A percentile compares a stretch with the other conserved stretches of the same genome.
These are phyloP conservation scores for Candida anutae DNA, from an alignment of 1,139 yeast species.

Conservation along the genomic window DNA sequence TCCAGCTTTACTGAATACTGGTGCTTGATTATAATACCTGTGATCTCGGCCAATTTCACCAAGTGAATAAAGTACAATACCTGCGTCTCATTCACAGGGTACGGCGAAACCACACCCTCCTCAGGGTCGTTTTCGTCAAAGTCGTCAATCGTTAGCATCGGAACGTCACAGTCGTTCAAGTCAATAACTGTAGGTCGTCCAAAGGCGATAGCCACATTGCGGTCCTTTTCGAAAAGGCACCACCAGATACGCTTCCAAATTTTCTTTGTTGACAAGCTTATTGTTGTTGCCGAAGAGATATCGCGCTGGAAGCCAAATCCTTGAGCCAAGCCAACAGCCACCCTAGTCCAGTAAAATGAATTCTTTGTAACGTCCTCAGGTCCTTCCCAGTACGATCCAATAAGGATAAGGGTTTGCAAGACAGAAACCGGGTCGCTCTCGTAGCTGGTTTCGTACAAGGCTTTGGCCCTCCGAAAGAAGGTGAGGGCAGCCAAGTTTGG, in stretches of 20 bases:
- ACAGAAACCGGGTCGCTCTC: constrained; percentile 65
- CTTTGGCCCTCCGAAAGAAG: constrained; percentile 71
- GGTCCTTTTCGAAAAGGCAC: constrained; percentile 67
- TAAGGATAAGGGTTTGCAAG: constrained; percentile 56
- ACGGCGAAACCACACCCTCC: constrained; percentile 31
- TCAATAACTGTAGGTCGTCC: constrained; percentile 69
- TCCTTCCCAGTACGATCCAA: constrained; percentile 72
- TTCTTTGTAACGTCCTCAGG: constrained; percentile 72
- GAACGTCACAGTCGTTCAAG: constrained; percentile 71
- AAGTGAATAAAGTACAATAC: constrained; percentile 55
- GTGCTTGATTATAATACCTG: constrained; percentile 63
- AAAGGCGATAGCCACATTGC: constrained; percentile 66
- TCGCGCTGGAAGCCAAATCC: constrained; percentile 73
- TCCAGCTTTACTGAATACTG: constrained; percentile 70
- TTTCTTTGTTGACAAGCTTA: constrained; percentile 38
- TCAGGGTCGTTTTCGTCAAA: constrained; percentile 53
- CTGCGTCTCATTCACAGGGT: constrained; percentile 40
- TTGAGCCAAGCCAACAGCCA: constrained; percentile 68
- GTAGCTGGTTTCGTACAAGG: constrained; percentile 64
- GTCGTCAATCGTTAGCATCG: constrained; percentile 62
- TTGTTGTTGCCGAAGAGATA: constrained; percentile 24
- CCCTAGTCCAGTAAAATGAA: constrained; percentile 71
- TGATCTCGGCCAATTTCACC: constrained; percentile 64
- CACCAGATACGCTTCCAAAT: constrained; percentile 75
- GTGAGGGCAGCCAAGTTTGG: constrained; percentile 54